Percentiles rank a stretch among this genome's conserved stretches.
These are phyloP conservation scores for Lactifluus volemus DNA, from an alignment of 768 basidiomycete species.

Conservation along the genomic window DNA sequence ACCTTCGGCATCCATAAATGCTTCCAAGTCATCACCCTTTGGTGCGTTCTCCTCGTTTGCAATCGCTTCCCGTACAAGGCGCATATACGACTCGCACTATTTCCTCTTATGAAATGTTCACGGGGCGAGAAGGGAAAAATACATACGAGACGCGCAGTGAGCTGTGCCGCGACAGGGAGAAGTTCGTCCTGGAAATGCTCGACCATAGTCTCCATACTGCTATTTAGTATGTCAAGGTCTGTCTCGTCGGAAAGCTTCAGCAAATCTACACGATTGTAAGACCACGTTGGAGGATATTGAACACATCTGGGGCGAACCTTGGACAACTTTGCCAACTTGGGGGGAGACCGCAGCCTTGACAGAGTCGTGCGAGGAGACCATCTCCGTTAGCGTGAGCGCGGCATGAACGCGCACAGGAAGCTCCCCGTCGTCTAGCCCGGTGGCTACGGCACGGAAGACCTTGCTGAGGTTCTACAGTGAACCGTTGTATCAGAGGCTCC, in stretches of 20 bases:
- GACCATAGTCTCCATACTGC: conserved; percentile 80
- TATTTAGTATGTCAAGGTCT: conserved; percentile 77
- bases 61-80: conserved; percentile 63
- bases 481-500: neutral
- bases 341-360: conserved; percentile 64
- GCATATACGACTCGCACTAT: conserved; percentile 77
- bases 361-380: conserved; percentile 54
- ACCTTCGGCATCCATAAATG: conserved; percentile 38
- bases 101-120: neutral
- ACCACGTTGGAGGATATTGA: neutral
- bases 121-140: neutral
- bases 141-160: conserved; percentile 68
- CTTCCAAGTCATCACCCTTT: conserved; percentile 47
- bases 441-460: conserved; percentile 57
- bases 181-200: conserved; percentile 79
- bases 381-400: conserved; percentile 68
- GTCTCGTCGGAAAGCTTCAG: conserved; percentile 87
- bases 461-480: conserved; percentile 45
- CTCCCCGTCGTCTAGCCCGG: conserved; percentile 66
- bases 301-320: conserved; percentile 38
- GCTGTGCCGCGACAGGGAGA: conserved; percentile 74
- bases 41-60: conserved; percentile 39
- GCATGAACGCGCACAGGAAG: conserved; percentile 83
- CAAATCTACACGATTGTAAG: conserved; percentile 43
- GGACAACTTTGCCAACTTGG: conserved; percentile 79